Evolutionary conservation across 2,329 filamentous ascomycete genomes (phyloP).

Genomic region (Hymenoscyphus scutula): DNA sequence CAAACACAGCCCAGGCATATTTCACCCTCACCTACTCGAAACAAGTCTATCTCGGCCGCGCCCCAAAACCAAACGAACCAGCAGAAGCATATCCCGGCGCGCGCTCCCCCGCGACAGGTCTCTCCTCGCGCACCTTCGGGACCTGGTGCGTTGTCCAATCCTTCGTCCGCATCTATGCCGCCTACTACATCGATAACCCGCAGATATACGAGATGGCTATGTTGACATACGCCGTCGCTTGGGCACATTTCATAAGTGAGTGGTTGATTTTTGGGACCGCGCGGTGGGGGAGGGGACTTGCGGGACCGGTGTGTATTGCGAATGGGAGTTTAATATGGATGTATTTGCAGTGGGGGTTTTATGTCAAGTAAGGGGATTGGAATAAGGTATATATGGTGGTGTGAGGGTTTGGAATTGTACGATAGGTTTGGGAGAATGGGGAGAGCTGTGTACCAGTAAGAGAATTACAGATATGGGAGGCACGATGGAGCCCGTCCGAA

Average conservation of each 20-base stretch:
- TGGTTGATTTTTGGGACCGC: constrained; percentile 77
- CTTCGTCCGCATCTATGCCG: constrained; percentile 62
- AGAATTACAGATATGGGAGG: not conserved
- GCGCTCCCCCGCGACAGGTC: constrained; percentile 66
- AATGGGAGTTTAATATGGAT: constrained; percentile 57
- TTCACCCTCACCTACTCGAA: constrained; percentile 74
- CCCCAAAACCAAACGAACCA: constrained; percentile 60
- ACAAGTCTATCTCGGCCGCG: constrained; percentile 81
- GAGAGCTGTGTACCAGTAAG: not conserved
- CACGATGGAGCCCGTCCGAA: not conserved
- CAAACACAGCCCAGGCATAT: constrained; percentile 85
- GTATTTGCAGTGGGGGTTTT: constrained; percentile 65
- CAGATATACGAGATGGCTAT: constrained; percentile 61
- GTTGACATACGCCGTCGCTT: constrained; percentile 61
- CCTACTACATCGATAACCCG: constrained; percentile 61
- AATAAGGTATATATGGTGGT: not conserved
- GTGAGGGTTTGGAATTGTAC: not conserved
- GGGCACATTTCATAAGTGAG: constrained; percentile 63
- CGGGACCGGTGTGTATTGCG: constrained; percentile 54
- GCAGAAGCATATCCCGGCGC: constrained; percentile 62
- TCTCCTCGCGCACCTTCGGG: constrained; percentile 74
- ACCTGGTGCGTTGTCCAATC: constrained; percentile 67
- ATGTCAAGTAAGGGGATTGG: constrained; percentile 48
- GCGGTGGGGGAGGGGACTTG: constrained; percentile 56
- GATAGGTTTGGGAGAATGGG: not conserved